Percentiles rank a stretch among this genome's conserved stretches.
Evolutionary conservation across 1,284 basidiomycete species (phyloP).

Genomic region (Cerrena zonata): DNA sequence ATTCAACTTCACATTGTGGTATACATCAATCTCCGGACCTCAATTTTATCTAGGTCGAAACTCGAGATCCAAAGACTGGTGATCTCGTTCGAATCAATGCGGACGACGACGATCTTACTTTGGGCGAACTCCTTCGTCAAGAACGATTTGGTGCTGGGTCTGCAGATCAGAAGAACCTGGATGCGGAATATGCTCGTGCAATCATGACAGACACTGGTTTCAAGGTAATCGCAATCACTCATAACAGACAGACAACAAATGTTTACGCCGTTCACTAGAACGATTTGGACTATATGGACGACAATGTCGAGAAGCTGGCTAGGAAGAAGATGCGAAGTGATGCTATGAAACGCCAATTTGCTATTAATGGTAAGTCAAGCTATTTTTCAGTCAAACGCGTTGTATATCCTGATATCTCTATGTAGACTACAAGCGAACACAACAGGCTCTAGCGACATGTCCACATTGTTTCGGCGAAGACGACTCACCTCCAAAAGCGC

Average conservation of each 20-base stretch:
- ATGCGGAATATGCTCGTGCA: slow-evolving; percentile 82
- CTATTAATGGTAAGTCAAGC: slow-evolving; percentile 72
- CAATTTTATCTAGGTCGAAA: slow-evolving; percentile 64
- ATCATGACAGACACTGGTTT: slow-evolving; percentile 87
- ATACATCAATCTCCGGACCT: slow-evolving; percentile 4
- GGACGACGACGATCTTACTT: slow-evolving; percentile 81
- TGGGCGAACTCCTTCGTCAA: slow-evolving; percentile 89
- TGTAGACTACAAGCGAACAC: slow-evolving; percentile 89
- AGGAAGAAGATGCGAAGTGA: slow-evolving; percentile 92
- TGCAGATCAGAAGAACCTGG: slow-evolving; percentile 84
- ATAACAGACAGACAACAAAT: neutral
- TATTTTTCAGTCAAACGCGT: slow-evolving; percentile 4
- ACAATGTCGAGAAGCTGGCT: slow-evolving; percentile 89
- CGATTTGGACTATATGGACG: slow-evolving; percentile 91
- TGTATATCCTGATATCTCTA: slow-evolving; percentile 7
- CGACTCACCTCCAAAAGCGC: slow-evolving; percentile 76
- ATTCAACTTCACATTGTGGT: slow-evolving; percentile 12
- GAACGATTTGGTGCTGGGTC: slow-evolving; percentile 87
- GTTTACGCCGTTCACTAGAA: slow-evolving; percentile 50
- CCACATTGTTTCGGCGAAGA: slow-evolving; percentile 86
- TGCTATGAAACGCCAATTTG: slow-evolving; percentile 94
- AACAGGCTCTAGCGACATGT: slow-evolving; percentile 84
- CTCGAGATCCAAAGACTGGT: slow-evolving; percentile 82
- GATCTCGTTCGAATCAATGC: slow-evolving; percentile 81
- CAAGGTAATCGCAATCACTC: slow-evolving; percentile 50